A percentile compares a stretch with the other conserved stretches of the same genome.
These are phyloP conservation scores for Ceratobasidium sp. DNA, from an alignment of 1,284 basidiomycete species.

Conservation along the genomic window DNA sequence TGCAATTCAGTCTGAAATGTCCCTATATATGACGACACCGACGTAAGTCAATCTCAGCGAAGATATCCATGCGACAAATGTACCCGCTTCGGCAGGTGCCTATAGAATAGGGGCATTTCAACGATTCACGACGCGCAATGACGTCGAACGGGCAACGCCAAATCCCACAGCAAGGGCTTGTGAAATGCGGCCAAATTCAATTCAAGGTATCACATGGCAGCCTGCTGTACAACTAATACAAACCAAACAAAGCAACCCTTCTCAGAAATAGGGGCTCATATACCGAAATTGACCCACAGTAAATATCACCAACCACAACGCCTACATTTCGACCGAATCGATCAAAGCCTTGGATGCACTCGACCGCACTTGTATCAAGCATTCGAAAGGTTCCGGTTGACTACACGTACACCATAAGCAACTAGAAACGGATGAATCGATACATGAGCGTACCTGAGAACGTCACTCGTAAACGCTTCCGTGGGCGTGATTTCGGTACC, in stretches of 20 bases:
- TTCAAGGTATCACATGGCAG: not conserved
- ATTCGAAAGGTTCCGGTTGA: slow-evolving; percentile 23
- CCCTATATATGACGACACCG: not conserved
- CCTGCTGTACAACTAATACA: no score
- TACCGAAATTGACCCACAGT: not conserved
- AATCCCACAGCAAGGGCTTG: not conserved
- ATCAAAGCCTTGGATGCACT: not conserved
- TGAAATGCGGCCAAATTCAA: not conserved
- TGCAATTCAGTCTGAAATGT: not conserved
- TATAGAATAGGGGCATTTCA: no score
- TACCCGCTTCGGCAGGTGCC: no score
- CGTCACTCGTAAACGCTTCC: slow-evolving; percentile 23
- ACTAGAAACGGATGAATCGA: not conserved
- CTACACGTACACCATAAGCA: not conserved
- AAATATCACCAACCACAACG: not conserved
- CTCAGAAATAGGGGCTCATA: no score
- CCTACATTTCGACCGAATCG: not conserved
- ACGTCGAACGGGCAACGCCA: not conserved
- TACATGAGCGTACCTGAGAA: slow-evolving; percentile 16
- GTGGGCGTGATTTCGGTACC: slow-evolving; percentile 12
- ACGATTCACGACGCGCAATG: not conserved
- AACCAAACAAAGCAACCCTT: no score
- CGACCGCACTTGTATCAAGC: not conserved
- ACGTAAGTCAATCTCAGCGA: not conserved
- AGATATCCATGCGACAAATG: not conserved